Percentiles rank a stretch among this genome's conserved stretches.
phyloP scores from a whole-genome alignment of 495 filamentous ascomycete genomes.

The Penicillium egyptiacum region DNA sequence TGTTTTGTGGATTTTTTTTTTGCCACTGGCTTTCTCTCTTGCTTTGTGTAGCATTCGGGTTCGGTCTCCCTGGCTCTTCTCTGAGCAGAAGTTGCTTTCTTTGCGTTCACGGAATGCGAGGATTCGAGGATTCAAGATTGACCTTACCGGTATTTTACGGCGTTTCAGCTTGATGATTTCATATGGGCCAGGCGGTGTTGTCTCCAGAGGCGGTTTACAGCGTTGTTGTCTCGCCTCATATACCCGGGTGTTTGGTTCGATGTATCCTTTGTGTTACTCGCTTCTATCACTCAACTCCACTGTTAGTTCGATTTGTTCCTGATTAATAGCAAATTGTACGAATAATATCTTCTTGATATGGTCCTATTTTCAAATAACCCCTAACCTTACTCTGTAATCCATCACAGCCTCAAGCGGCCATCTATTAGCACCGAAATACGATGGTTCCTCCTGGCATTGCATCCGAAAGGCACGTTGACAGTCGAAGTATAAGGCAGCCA shows the following conservation, averaged over 20 bases:
- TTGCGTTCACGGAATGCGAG: background rate
- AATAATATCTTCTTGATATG: background rate
- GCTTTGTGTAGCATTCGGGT: conserved; percentile 20
- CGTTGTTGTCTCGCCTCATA: conserved; percentile 25
- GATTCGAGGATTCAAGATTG: background rate
- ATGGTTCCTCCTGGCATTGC: background rate
- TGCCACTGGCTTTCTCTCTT: conserved; percentile 2
- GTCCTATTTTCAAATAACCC: background rate
- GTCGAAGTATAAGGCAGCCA: conserved; percentile 10
- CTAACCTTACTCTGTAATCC: background rate
- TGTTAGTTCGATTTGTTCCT: background rate
- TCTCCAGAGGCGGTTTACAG: conserved; percentile 21
- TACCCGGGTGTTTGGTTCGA: conserved; percentile 27
- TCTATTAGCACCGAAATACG: background rate
- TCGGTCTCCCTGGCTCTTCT: conserved; percentile 7
- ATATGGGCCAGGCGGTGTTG: conserved; percentile 27
- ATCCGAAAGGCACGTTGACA: background rate
- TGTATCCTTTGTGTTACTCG: conserved; percentile 7
- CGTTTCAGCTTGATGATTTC: conserved; percentile 26
- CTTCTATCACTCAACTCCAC: background rate
- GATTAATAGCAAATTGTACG: background rate
- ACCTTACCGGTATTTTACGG: conserved; percentile 14
- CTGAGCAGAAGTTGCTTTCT: background rate
- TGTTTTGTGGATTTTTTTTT: background rate
- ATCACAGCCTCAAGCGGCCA: background rate